A percentile compares a stretch with the other conserved stretches of the same genome.
These are phyloP conservation scores for Aspergillus biplanus DNA, from an alignment of 495 filamentous ascomycete species.

Conservation along the genomic window DNA sequence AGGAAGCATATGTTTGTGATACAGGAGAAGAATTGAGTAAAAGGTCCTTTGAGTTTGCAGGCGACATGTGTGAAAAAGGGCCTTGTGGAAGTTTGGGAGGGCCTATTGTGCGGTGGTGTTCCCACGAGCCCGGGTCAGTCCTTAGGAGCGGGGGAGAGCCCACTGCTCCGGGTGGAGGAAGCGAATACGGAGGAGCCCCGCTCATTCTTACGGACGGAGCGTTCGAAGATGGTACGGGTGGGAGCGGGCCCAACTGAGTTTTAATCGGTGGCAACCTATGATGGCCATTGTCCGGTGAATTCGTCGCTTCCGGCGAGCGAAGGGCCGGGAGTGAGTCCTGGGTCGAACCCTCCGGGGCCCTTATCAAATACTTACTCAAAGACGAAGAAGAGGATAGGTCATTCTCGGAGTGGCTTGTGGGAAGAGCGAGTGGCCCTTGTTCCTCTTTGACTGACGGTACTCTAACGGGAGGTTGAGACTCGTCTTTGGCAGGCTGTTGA, in stretches of 20 bases:
- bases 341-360: constrained; percentile 26
- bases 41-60: constrained; percentile 43
- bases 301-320: constrained; percentile 40
- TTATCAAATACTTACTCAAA: constrained; percentile 31
- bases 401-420: not conserved
- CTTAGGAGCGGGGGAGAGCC: constrained; percentile 33
- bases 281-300: constrained; percentile 42
- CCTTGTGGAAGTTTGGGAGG: constrained; percentile 39
- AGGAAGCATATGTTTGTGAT: constrained; percentile 33
- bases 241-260: constrained; percentile 39
- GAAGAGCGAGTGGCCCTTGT: not conserved
- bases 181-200: constrained; percentile 29
- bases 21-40: constrained; percentile 46
- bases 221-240: constrained; percentile 27
- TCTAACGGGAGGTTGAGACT: not conserved
- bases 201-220: constrained; percentile 27
- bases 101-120: constrained; percentile 34
- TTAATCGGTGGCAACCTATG: constrained; percentile 49
- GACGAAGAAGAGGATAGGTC: not conserved
- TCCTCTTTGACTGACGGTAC: not conserved
- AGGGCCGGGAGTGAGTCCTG: constrained; percentile 40
- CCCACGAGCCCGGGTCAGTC: constrained; percentile 36
- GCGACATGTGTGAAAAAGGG: constrained; percentile 46
- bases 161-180: constrained; percentile 28
- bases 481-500: constrained; percentile 2